These are phyloP conservation scores for Dendrothele bispora DNA, from an alignment of 768 basidiomycete species.

Conservation along the genomic window DNA sequence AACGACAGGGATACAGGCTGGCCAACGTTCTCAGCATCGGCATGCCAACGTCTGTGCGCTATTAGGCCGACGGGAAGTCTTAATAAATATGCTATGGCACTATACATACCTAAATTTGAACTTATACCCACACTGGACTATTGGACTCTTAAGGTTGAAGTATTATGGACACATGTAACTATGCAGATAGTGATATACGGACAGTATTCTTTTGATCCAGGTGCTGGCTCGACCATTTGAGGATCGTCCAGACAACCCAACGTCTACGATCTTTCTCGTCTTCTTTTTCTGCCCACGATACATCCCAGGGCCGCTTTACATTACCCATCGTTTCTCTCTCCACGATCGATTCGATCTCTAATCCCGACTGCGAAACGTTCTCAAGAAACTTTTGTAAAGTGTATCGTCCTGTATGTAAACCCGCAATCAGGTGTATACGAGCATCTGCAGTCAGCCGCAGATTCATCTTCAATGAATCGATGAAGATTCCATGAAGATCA, in stretches of 20 bases:
- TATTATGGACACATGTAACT: background rate
- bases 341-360: slow-evolving; percentile 42
- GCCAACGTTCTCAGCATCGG: slow-evolving; percentile 52
- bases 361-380: slow-evolving; percentile 34
- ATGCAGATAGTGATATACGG: background rate
- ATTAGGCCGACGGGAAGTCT: background rate
- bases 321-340: slow-evolving; percentile 50
- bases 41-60: slow-evolving; percentile 15
- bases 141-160: background rate
- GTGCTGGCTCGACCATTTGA: slow-evolving; percentile 41
- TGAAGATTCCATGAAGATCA: slow-evolving; percentile 52
- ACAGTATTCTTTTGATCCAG: background rate
- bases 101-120: too few species aligned
- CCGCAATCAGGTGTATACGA: slow-evolving; percentile 66
- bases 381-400: slow-evolving; percentile 63
- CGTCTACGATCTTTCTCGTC: slow-evolving; percentile 66
- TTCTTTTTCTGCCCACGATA: slow-evolving; percentile 49
- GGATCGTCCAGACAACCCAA: slow-evolving; percentile 71
- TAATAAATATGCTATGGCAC: background rate
- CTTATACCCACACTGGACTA: background rate
- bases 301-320: slow-evolving; percentile 48
- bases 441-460: slow-evolving; percentile 43
- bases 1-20: slow-evolving; percentile 34
- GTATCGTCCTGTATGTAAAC: slow-evolving; percentile 76
- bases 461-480: slow-evolving; percentile 49